A percentile compares a stretch with the other conserved stretches of the same genome.
Evolutionary conservation across 306 rosid genomes (phyloP).

Genomic region (Vachellia pachyceras): DNA sequence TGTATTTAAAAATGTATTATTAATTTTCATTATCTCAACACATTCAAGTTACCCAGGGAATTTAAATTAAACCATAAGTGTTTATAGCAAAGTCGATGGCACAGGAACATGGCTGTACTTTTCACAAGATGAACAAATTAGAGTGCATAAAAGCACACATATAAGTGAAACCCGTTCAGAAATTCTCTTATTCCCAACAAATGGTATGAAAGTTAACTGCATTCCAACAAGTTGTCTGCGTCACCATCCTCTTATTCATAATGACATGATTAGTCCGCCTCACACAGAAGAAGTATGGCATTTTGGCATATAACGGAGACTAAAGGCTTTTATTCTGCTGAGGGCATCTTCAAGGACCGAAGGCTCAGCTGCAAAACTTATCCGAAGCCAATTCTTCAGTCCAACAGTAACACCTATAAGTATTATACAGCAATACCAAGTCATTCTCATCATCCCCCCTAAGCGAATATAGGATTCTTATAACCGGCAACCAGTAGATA

Average conservation of each 20-base stretch:
- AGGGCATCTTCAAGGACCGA: slow-evolving; percentile 56
- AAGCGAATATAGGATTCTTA: slow-evolving; percentile 15
- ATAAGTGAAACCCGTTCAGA: neutral
- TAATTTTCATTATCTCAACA: no score
- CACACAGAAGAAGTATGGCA: slow-evolving; percentile 11
- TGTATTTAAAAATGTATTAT: no score
- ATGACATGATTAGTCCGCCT: neutral
- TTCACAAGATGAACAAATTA: neutral
- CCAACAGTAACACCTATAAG: slow-evolving; percentile 66
- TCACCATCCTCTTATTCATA: neutral
- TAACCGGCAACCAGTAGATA: neutral
- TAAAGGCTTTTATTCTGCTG: slow-evolving; percentile 61
- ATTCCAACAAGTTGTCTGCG: neutral
- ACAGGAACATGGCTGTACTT: neutral
- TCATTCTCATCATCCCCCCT: neutral
- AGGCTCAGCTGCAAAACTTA: slow-evolving; percentile 52
- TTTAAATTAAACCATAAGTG: neutral
- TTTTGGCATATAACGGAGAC: slow-evolving; percentile 48
- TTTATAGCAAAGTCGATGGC: neutral
- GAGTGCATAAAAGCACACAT: neutral
- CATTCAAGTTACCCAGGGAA: neutral
- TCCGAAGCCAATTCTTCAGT: slow-evolving; percentile 63
- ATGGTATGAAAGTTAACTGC: neutral
- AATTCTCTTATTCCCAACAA: neutral
- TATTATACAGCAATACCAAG: slow-evolving; percentile 24